A percentile compares a stretch with the other conserved stretches of the same genome.
These are phyloP conservation scores for Microcyclosporella mali DNA, from an alignment of 2,329 filamentous ascomycete genomes.

Conservation along the genomic window DNA sequence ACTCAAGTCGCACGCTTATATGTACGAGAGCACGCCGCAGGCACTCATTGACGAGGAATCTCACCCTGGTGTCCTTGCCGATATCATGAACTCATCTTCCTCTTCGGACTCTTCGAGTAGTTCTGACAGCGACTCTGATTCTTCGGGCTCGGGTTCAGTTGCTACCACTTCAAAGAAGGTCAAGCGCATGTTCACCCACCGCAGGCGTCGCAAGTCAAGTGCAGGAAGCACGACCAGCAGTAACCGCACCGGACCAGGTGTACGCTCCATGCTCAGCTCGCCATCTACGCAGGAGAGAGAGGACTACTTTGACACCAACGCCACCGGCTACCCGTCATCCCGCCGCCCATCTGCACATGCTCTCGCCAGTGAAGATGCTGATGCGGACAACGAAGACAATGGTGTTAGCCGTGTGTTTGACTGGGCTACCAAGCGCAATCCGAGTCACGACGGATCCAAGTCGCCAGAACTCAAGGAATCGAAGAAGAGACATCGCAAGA, in stretches of 20 bases:
- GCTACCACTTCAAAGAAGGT: conserved; percentile 63
- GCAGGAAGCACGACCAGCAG: conserved; percentile 59
- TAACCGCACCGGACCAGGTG: conserved; percentile 26
- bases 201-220: conserved; percentile 71
- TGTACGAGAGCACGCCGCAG: conserved; percentile 89
- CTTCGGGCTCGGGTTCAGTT: conserved; percentile 53
- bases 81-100: conserved; percentile 69
- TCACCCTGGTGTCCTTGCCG: conserved; percentile 74
- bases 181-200: conserved; percentile 65
- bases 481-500: conserved; percentile 42
- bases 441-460: conserved; percentile 15
- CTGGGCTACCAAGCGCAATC: conserved; percentile 23
- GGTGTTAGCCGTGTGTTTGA: conserved; percentile 17
- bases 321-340: conserved; percentile 18
- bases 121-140: conserved; percentile 57
- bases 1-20: conserved; percentile 83
- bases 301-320: conserved; percentile 36
- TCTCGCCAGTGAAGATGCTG: conserved; percentile 52
- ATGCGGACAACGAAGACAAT: conserved; percentile 44
- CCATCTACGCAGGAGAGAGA: conserved; percentile 36
- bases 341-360: conserved; percentile 36
- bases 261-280: conserved; percentile 41
- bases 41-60: conserved; percentile 89
- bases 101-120: conserved; percentile 46
- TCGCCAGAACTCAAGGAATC: conserved; percentile 24